phyloP scores from a whole-genome alignment of 495 filamentous ascomycete species.

The Xylaria grammica region DNA sequence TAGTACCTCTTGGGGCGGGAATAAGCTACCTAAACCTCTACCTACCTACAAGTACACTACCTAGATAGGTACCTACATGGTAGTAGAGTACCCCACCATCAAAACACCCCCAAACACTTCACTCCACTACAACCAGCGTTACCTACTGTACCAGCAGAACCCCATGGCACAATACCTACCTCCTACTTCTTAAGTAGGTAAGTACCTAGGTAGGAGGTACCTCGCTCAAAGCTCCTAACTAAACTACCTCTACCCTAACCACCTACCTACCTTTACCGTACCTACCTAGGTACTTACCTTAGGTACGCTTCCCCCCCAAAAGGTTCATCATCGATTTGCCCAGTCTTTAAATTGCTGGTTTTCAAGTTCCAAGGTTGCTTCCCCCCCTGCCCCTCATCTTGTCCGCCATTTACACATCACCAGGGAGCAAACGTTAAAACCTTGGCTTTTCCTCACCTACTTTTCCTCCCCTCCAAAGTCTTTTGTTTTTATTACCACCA shows the following conservation, averaged over 20 bases:
- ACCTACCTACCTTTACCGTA: no score
- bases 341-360: neutral
- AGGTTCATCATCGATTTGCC: neutral
- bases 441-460: slow-evolving; percentile 26
- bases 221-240: no score
- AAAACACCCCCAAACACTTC: slow-evolving; percentile 6
- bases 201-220: no score
- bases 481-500: slow-evolving; percentile 2
- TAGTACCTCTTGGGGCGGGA: slow-evolving; percentile 4
- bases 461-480: slow-evolving; percentile 23
- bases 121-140: neutral
- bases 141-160: neutral
- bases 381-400: slow-evolving; percentile 11
- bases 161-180: neutral
- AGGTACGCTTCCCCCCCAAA: no score
- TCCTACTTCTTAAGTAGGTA: no score
- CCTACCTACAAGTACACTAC: slow-evolving; percentile 6
- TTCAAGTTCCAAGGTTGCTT: neutral
- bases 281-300: no score
- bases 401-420: slow-evolving; percentile 19
- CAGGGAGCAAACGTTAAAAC: slow-evolving; percentile 18
- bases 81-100: slow-evolving; percentile 13
- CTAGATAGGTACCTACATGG: neutral
- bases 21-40: slow-evolving; percentile 5
- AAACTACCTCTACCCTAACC: no score